phyloP scores from a whole-genome alignment of 176 grass and related monocot species.

The Carex cristatella region DNA sequence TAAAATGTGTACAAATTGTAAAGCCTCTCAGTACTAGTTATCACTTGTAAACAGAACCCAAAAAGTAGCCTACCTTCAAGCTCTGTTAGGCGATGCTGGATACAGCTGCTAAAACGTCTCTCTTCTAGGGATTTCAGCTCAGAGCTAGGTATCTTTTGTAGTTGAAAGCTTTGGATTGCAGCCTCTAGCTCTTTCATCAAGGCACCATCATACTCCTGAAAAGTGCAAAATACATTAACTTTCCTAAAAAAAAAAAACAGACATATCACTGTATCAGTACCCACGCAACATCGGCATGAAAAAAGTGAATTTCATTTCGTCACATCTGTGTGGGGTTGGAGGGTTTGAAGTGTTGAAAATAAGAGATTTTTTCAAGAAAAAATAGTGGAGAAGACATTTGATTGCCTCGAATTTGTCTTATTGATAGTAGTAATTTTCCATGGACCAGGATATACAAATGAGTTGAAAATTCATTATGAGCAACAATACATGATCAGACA shows the following conservation, averaged over 20 bases:
- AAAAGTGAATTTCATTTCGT: neutral
- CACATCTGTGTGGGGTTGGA: neutral
- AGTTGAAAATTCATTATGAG: neutral
- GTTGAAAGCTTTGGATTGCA: constrained; percentile 55
- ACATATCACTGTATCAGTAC: neutral
- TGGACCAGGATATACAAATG: neutral
- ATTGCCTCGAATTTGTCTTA: neutral
- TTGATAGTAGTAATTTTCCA: neutral
- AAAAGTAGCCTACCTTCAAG: constrained; percentile 68
- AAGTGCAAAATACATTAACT: constrained; percentile 16
- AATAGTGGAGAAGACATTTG: neutral
- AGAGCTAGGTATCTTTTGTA: constrained; percentile 47
- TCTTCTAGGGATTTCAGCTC: constrained; percentile 57
- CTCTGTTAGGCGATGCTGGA: constrained; percentile 77
- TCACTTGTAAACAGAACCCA: neutral
- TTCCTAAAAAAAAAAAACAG: constrained; percentile 1
- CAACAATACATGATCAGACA: neutral
- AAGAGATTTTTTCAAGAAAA: neutral
- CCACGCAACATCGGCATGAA: neutral
- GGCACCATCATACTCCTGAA: constrained; percentile 34
- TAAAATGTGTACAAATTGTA: too few species aligned
- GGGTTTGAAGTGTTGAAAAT: neutral
- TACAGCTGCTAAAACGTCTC: constrained; percentile 63
- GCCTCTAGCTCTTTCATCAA: constrained; percentile 85
- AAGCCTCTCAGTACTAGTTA: too few species aligned